Conservation (phyloP, 768 basidiomycete species). For the Lentinula detonsa region DNA sequence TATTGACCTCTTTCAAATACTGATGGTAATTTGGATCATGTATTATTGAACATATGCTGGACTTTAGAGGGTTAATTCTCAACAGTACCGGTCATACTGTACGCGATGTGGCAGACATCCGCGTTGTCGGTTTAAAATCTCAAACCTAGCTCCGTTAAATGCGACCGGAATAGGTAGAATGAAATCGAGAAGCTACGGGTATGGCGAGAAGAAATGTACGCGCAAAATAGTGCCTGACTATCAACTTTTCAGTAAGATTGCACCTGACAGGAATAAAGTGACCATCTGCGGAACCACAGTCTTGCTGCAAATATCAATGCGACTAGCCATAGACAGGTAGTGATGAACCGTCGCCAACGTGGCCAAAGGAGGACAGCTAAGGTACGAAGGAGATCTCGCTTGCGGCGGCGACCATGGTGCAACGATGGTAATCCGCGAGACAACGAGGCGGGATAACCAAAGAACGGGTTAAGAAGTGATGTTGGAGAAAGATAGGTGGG, state of each 20-base stretch:
- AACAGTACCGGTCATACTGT: neutral
- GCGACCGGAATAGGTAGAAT: neutral
- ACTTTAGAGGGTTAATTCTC: neutral
- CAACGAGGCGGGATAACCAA: constrained; percentile 56
- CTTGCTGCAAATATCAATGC: constrained; percentile 22
- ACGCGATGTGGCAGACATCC: no score
- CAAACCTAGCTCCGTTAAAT: neutral
- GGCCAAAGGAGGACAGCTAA: constrained; percentile 61
- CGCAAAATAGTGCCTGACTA: neutral
- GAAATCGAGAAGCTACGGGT: neutral
- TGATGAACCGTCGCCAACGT: constrained; percentile 46
- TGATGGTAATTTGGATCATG: neutral
- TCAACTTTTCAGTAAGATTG: neutral
- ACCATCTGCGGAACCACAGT: constrained; percentile 17
- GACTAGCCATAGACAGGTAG: constrained; percentile 25
- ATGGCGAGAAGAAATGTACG: neutral
- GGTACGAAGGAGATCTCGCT: constrained; percentile 61
- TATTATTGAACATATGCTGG: neutral
- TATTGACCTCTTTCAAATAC: neutral
- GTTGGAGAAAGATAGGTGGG: constrained; percentile 39
- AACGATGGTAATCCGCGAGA: constrained; percentile 34
- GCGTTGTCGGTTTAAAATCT: no score
- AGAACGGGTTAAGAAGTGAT: constrained; percentile 67
- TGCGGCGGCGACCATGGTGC: constrained; percentile 59
- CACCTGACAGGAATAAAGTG: constrained; percentile 5